Base-by-base conservation (phyloP, 352 stramenopile species). In the Globisporangium apiculatum region DNA sequence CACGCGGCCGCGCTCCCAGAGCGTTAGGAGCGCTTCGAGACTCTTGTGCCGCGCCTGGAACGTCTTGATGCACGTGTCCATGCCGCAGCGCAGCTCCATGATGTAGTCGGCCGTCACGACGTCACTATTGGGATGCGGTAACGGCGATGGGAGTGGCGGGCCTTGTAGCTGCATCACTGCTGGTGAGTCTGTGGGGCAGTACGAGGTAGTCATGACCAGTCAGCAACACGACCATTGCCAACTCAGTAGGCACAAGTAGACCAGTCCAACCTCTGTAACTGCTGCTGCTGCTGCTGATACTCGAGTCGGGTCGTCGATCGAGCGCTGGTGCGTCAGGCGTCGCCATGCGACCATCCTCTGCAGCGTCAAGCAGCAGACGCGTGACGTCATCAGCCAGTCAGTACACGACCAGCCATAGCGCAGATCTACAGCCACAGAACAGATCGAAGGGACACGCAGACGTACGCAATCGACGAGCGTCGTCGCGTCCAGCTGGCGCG, bases 41-140 rank as follows among this genome's bases (percentile, higher is more conserved):
- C 74, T 77, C 54, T 89, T 89, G 57, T 92, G 81, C 0, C 84
- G 72, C 48, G 68, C 62, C 12, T 75, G 73, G 42, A 94, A 86
- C 10, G 76, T 80, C 56, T 90, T 90, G 38, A 92, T 53, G 36
- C 72, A 91, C 10, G 80, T 89, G 57, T 94, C 84, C 82, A 94
- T 94, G 7, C 84, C 84, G 60, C 78, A 88, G 7, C 78, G 80
- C 56, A 92, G 79, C 64, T 94, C 84, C 69, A 85, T 87, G 48
- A 94, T 78, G 55, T 80, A 92, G 47, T 91, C 78, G 0, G 76
- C 78, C 15, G 76, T 88, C 14, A 76, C 61, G 18, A 64, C 40
- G 38, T 74, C 62, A 18, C 68, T 48, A 31, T 64, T 38, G 24
- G 24, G 12, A 45, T 43, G 14, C 52, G 17, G 11, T 18, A 48